Conservation (phyloP, 129 eudicot genomes). For the Chrysanthemum makinoi region DNA sequence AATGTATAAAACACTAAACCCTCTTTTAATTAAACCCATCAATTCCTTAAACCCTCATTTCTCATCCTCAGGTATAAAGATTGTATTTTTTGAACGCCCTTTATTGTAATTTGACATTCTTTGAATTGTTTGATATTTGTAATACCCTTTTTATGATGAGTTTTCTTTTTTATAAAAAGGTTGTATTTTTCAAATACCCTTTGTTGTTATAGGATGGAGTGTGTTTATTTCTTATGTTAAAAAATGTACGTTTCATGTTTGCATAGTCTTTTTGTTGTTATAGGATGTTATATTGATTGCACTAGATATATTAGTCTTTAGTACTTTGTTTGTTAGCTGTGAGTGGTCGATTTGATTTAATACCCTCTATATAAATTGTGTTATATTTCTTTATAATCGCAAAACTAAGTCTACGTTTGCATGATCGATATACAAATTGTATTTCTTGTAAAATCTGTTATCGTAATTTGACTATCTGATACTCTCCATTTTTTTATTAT, state of each 20-base stretch:
- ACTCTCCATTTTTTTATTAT: too few species aligned
- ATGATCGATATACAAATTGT: too few species aligned
- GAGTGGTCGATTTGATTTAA: background rate
- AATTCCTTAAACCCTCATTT: conserved; percentile 33
- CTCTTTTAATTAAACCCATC: conserved; percentile 29
- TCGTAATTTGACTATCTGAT: too few species aligned
- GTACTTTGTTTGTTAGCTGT: background rate
- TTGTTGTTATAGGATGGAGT: background rate
- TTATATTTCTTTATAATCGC: background rate
- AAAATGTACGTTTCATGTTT: too few species aligned
- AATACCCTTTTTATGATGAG: too few species aligned
- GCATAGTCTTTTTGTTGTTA: too few species aligned
- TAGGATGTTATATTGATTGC: too few species aligned
- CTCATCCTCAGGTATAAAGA: conserved; percentile 33
- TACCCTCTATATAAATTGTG: background rate
- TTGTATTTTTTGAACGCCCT: background rate
- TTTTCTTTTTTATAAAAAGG: background rate
- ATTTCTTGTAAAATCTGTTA: too few species aligned
- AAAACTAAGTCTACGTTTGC: background rate
- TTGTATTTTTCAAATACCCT: background rate
- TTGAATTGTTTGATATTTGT: too few species aligned
- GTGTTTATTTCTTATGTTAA: too few species aligned
- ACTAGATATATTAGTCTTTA: background rate
- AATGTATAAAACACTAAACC: conserved; percentile 35
- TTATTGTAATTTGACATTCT: too few species aligned